These are phyloP conservation scores for Penicillium expansum DNA, from an alignment of 2,329 filamentous ascomycete species.

Conservation along the genomic window DNA sequence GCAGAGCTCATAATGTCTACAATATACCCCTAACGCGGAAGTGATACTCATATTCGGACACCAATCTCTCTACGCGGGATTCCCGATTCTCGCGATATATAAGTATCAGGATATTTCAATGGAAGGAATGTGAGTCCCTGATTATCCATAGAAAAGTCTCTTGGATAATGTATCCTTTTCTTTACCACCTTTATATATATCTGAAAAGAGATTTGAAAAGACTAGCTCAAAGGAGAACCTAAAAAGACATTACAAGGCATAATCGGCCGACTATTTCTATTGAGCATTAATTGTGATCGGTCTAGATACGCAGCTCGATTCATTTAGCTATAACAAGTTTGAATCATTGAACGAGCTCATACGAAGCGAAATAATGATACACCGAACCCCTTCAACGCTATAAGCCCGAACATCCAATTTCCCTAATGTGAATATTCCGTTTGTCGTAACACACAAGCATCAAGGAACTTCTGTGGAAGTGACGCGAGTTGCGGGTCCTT, in stretches of 20 bases:
- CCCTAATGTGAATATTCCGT: too few species aligned
- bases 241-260: too few species aligned
- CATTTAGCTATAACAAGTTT: not conserved
- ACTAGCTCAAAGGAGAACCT: too few species aligned
- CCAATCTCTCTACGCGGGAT: not conserved
- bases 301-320: not conserved
- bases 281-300: too few species aligned
- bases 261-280: too few species aligned
- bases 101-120: not conserved
- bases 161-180: too few species aligned
- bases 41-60: not conserved
- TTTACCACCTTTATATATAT: too few species aligned
- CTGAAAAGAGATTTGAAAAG: too few species aligned
- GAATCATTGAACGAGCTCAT: not conserved
- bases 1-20: not conserved
- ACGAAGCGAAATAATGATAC: not conserved
- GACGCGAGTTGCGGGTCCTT: not conserved
- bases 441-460: not conserved
- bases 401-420: too few species aligned
- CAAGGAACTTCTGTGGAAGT: not conserved
- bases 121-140: too few species aligned
- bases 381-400: too few species aligned
- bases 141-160: too few species aligned
- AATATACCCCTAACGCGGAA: not conserved
- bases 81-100: not conserved